A percentile compares a stretch with the other conserved stretches of the same genome.
Conservation (phyloP, 768 basidiomycete species). For the Mycena capillaripes region DNA sequence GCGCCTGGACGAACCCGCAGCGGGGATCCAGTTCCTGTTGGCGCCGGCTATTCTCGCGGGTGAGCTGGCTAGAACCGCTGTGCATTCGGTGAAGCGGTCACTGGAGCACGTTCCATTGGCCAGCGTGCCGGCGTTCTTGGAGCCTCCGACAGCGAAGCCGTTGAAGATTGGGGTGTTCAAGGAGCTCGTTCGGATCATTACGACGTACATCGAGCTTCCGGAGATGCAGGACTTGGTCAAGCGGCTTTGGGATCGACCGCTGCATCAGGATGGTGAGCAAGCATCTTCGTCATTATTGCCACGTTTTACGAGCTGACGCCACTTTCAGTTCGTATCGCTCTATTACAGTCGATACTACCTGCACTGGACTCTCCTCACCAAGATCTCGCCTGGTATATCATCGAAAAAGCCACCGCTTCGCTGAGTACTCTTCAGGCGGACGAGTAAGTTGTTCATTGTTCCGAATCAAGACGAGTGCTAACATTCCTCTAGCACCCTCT, state of each 20-base stretch:
- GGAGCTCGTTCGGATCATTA: constrained; percentile 37
- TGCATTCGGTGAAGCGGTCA: constrained; percentile 30
- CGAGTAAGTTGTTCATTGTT: constrained; percentile 23
- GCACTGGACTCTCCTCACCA: constrained; percentile 30
- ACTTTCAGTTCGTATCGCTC: constrained; percentile 36
- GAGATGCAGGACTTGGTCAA: constrained; percentile 32
- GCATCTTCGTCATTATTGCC: constrained; percentile 6
- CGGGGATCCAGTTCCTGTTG: constrained; percentile 38
- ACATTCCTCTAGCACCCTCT: constrained; percentile 29
- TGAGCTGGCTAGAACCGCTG: constrained; percentile 36
- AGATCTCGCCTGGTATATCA: constrained; percentile 34
- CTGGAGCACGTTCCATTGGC: constrained; percentile 34
- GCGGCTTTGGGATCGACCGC: constrained; percentile 32
- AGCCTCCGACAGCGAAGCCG: constrained; percentile 21
- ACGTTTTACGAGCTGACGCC: constrained; percentile 8
- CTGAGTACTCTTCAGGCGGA: constrained; percentile 27
- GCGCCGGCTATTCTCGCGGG: constrained; percentile 35
- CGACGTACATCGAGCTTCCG: constrained; percentile 26
- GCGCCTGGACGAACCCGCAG: constrained; percentile 38
- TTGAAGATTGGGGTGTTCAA: constrained; percentile 37
- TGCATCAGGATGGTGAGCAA: constrained; percentile 40
- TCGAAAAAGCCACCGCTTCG: constrained; percentile 25
- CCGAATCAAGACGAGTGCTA: constrained; percentile 19
- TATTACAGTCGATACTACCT: constrained; percentile 36
- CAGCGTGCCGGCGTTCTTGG: constrained; percentile 30